phyloP scores from a whole-genome alignment of 257 asterid species.

The Nicotiana tabacum region DNA sequence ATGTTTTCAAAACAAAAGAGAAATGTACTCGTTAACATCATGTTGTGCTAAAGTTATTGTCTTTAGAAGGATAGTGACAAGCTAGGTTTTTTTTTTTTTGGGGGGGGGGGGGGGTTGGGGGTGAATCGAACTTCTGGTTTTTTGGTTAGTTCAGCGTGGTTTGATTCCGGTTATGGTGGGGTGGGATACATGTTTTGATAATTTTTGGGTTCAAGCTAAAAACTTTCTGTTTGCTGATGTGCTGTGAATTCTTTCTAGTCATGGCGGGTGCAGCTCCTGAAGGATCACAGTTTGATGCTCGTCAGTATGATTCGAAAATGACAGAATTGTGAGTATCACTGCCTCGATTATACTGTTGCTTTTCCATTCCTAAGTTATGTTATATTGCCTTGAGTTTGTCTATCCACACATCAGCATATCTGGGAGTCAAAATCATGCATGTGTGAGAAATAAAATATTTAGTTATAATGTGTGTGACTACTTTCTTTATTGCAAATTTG shows the following conservation, averaged over 20 bases:
- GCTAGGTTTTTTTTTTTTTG: neutral
- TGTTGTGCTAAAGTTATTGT: neutral
- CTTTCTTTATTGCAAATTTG: neutral
- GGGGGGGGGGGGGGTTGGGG: no score
- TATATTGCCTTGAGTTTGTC: neutral
- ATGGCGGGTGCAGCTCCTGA: conserved; percentile 10
- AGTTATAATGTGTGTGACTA: neutral
- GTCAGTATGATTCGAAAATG: conserved; percentile 6
- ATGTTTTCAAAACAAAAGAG: neutral
- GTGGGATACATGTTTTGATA: neutral
- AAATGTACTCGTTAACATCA: neutral
- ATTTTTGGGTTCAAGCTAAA: neutral
- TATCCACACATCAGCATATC: neutral
- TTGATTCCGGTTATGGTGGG: neutral
- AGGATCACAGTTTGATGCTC: conserved; percentile 13
- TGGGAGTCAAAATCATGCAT: neutral
- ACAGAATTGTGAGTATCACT: conserved; percentile 8
- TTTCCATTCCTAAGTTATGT: neutral
- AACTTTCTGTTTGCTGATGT: neutral
- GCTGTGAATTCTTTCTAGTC: neutral
- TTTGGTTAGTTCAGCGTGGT: neutral
- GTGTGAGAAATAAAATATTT: neutral
- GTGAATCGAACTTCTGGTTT: neutral
- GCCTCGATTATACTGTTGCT: neutral
- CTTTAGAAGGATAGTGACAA: neutral